Evolutionary conservation across 2,329 filamentous ascomycete genomes (phyloP), one percentile per base, ranked within the genome.

Genomic region (Colletotrichum abscissum): DNA sequence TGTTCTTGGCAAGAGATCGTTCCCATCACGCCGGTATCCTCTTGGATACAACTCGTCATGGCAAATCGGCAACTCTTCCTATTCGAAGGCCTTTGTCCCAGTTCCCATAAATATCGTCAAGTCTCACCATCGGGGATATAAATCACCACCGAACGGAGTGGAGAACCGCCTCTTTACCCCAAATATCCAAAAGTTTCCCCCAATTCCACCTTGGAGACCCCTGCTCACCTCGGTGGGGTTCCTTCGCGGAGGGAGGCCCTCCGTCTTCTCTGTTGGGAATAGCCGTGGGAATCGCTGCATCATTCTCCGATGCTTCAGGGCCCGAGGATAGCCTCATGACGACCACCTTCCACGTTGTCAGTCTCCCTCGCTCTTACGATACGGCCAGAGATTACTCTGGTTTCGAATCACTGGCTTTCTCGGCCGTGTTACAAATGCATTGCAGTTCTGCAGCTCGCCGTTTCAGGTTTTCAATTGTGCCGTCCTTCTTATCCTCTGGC

Each of bases 111-210:
- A 14, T 28, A n/a, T 28, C 22, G n/a, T 19, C 54, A 28, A 49
- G 38, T 57, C 65, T 69, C 59, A 3, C 33, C 65, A 22, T 60
- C 65, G 69, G 69, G 38, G 62, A 64, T 72, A 72, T 72, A 72
- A 59, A 72, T 69, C 58, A 59, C 69, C 58, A 64, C 59, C 66
- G 24, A 11, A n/a, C 30, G 8, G 5, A 9, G 70, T 59, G 38
- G 66, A 62, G 30, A 49, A 60, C 9, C 22, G 22, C 33, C 9
- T 14, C 19, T 11, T 26, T 70, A 65, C 70, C 70, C 70, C 66
- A 69, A 69, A 69, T 22, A 4, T 9, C 70, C 66, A 69, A 69
- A 69, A 22, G 6, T 6, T 11, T 49, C 67, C 46, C 33, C 59
- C 56, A 54, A 66, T 28, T n/a, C 19, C 62, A 66, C 16, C 35